A percentile compares a stretch with the other conserved stretches of the same genome.
Evolutionary conservation across 2,329 filamentous ascomycete genomes (phyloP).

Genomic region (Pseudogymnoascus sp.): DNA sequence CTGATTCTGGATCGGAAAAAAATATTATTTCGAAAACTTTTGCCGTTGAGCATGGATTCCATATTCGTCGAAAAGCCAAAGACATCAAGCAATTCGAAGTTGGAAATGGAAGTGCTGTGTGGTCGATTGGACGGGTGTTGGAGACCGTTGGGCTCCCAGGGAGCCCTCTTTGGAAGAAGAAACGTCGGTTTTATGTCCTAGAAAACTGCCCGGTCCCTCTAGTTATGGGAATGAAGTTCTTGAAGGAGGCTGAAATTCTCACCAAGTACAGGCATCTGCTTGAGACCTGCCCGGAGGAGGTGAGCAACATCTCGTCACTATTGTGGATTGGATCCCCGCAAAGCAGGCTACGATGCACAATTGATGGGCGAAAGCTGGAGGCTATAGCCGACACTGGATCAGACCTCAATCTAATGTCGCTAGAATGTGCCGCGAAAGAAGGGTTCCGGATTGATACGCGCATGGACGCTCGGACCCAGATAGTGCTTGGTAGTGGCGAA

Average conservation of each 20-base stretch:
- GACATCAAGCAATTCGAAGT: neutral
- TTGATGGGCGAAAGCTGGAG: neutral
- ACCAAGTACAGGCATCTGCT: slow-evolving; percentile 12
- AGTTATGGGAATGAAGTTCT: neutral
- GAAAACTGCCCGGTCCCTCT: neutral
- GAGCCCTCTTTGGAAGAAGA: neutral
- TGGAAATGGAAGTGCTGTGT: neutral
- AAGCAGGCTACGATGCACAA: neutral
- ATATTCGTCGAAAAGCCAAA: neutral
- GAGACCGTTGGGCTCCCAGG: neutral
- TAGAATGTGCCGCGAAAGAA: neutral
- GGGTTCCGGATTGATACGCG: slow-evolving; percentile 10
- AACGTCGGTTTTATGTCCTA: slow-evolving; percentile 7
- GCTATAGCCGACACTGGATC: neutral
- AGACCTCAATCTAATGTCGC: slow-evolving; percentile 5
- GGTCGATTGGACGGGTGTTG: neutral
- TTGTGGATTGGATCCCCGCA: neutral
- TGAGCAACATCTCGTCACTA: neutral
- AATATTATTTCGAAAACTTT: slow-evolving; percentile 11
- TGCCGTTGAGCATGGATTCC: slow-evolving; percentile 8
- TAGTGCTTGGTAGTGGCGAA: neutral
- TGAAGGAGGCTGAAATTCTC: neutral
- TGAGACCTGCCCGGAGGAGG: slow-evolving; percentile 6
- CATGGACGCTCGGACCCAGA: neutral
- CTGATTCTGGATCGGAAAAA: slow-evolving; percentile 10